Evolutionary conservation across 352 stramenopile genomes (phyloP).

Genomic region (Phytopythium aichiense): DNA sequence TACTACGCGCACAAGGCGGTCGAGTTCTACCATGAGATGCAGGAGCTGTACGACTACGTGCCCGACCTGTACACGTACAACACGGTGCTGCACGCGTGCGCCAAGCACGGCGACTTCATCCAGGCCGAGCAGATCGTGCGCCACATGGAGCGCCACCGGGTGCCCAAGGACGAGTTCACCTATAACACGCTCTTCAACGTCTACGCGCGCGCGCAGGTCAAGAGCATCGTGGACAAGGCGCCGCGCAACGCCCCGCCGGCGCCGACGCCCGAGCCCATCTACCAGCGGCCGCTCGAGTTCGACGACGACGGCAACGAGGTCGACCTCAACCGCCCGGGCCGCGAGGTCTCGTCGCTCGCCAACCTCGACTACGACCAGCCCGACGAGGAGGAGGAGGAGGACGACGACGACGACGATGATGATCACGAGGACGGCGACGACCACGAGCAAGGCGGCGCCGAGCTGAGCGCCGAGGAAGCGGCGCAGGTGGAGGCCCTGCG

Average conservation of each 20-base stretch:
- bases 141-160: conserved; percentile 64
- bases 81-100: conserved; percentile 71
- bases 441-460: conserved; percentile 20
- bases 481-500: conserved; percentile 32
- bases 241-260: conserved; percentile 47
- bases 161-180: conserved; percentile 60
- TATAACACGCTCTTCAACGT: conserved; percentile 79
- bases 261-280: conserved; percentile 38
- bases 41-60: conserved; percentile 82
- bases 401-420: conserved; percentile 34
- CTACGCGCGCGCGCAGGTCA: conserved; percentile 73
- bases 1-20: conserved; percentile 83
- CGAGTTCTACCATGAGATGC: conserved; percentile 86
- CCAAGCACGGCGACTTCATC: conserved; percentile 72
- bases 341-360: conserved; percentile 48
- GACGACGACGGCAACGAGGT: conserved; percentile 72
- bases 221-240: conserved; percentile 58
- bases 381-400: conserved; percentile 39
- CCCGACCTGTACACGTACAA: conserved; percentile 76
- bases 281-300: conserved; percentile 67
- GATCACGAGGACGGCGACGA: conserved; percentile 25
- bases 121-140: conserved; percentile 70
- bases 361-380: conserved; percentile 73
- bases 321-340: conserved; percentile 63
- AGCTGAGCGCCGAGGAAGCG: conserved; percentile 31